These are phyloP conservation scores for Vigna unguiculata DNA, from an alignment of 306 rosid genomes.

Conservation along the genomic window DNA sequence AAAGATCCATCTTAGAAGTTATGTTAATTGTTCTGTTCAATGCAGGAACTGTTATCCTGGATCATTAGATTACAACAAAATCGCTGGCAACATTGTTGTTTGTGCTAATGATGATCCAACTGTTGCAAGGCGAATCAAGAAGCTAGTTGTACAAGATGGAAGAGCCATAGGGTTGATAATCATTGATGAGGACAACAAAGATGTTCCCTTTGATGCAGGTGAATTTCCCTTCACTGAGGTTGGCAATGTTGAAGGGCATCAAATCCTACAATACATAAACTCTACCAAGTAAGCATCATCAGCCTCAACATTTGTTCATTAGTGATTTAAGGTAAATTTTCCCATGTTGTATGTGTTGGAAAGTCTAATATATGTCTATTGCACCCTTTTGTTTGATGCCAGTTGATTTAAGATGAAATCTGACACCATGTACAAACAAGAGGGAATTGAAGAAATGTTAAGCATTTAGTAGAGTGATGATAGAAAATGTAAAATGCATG, in stretches of 20 bases:
- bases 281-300: constrained; percentile 73
- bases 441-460: background rate
- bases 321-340: background rate
- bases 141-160: constrained; percentile 81
- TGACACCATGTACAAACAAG: background rate
- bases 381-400: too few relatives aligned
- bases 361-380: too few relatives aligned
- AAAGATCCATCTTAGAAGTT: background rate
- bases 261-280: constrained; percentile 77
- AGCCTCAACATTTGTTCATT: background rate
- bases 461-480: background rate
- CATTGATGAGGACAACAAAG: constrained; percentile 57
- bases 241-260: constrained; percentile 67
- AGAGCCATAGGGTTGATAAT: constrained; percentile 79
- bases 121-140: constrained; percentile 71
- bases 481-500: constrained; percentile 15
- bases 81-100: constrained; percentile 75
- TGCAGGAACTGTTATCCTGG: constrained; percentile 93
- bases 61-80: constrained; percentile 74
- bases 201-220: constrained; percentile 76
- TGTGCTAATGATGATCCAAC: constrained; percentile 62
- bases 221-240: constrained; percentile 72
- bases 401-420: too few relatives aligned
- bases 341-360: background rate
- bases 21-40: constrained; percentile 21